Percentiles rank a stretch among this genome's conserved stretches.
phyloP scores from a whole-genome alignment of 2,329 filamentous ascomycete species.

The Fusarium sp. region DNA sequence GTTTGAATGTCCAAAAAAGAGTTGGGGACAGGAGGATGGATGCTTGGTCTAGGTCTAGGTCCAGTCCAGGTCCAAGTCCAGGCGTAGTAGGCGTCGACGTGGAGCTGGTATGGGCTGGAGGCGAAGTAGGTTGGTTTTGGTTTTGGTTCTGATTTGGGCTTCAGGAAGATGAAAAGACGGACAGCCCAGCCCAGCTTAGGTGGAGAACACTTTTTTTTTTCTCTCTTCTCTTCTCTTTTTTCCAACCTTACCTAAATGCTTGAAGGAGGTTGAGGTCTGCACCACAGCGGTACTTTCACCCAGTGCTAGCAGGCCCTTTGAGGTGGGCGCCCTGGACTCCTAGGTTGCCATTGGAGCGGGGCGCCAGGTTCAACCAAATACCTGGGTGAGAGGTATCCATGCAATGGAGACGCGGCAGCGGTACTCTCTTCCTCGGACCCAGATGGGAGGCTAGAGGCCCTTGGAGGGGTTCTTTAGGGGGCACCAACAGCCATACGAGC shows the following conservation, averaged over 20 bases:
- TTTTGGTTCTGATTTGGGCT: constrained; percentile 23
- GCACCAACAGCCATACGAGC: constrained; percentile 31
- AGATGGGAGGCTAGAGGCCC: constrained; percentile 31
- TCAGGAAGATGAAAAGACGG: constrained; percentile 22
- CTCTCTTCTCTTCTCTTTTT: constrained; percentile 3
- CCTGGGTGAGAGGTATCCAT: constrained; percentile 40
- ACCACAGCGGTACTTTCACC: constrained; percentile 27
- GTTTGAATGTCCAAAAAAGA: constrained; percentile 31
- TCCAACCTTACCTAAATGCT: constrained; percentile 27
- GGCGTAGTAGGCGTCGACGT: constrained; percentile 29
- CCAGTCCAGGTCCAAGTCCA: constrained; percentile 35
- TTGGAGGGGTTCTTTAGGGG: constrained; percentile 32
- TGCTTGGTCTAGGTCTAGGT: constrained; percentile 38
- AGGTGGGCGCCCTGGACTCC: constrained; percentile 29
- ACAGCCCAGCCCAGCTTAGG: constrained; percentile 28
- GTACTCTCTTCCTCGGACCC: constrained; percentile 33
- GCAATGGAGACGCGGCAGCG: constrained; percentile 38
- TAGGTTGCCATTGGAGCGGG: constrained; percentile 35
- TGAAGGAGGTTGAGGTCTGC: constrained; percentile 19
- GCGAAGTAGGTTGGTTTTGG: constrained; percentile 28
- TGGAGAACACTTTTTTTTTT: constrained; percentile 37
- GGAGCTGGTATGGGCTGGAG: constrained; percentile 28
- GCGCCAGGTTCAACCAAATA: constrained; percentile 42
- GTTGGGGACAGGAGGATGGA: constrained; percentile 34
- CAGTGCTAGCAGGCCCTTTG: constrained; percentile 34